Evolutionary conservation across 352 stramenopile species (phyloP).

Genomic region (Pythium brachiatum): DNA sequence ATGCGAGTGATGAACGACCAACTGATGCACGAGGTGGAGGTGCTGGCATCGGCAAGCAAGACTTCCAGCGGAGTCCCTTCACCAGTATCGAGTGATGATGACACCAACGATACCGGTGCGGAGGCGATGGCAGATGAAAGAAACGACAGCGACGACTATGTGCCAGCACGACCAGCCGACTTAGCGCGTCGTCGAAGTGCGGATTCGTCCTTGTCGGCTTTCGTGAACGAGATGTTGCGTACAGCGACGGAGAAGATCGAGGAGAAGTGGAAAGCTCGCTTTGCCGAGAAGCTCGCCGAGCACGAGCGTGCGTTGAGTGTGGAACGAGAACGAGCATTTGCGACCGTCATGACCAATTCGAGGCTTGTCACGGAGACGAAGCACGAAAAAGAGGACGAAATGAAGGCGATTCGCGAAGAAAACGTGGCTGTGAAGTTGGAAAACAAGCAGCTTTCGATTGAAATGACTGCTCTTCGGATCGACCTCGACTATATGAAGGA

Average conservation of each 20-base stretch:
- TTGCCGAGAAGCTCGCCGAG: constrained; percentile 63
- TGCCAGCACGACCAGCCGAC: neutral
- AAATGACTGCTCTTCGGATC: constrained; percentile 55
- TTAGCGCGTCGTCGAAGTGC: constrained; percentile 14
- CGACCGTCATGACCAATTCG: constrained; percentile 63
- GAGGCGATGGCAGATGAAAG: constrained; percentile 6
- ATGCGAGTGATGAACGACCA: constrained; percentile 22
- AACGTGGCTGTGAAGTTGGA: constrained; percentile 54
- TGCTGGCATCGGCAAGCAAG: constrained; percentile 9
- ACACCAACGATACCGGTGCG: neutral
- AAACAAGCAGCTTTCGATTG: constrained; percentile 73
- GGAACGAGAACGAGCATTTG: constrained; percentile 62
- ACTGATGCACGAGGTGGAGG: constrained; percentile 22
- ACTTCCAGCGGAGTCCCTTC: constrained; percentile 3
- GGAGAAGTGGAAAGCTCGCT: constrained; percentile 77
- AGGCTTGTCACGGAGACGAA: constrained; percentile 67
- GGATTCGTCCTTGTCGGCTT: constrained; percentile 71
- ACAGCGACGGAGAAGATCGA: constrained; percentile 81
- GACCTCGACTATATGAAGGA: constrained; percentile 74
- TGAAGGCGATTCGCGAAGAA: constrained; percentile 70
- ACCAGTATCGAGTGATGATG: neutral
- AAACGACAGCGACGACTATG: neutral
- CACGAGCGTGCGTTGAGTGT: constrained; percentile 63
- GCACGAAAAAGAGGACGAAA: constrained; percentile 71
- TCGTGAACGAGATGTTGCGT: constrained; percentile 69